Percentiles rank a stretch among this genome's conserved stretches.
Conservation (phyloP, 192 early-diverging fungal species). For the Lunasporangiospora selenospora region DNA sequence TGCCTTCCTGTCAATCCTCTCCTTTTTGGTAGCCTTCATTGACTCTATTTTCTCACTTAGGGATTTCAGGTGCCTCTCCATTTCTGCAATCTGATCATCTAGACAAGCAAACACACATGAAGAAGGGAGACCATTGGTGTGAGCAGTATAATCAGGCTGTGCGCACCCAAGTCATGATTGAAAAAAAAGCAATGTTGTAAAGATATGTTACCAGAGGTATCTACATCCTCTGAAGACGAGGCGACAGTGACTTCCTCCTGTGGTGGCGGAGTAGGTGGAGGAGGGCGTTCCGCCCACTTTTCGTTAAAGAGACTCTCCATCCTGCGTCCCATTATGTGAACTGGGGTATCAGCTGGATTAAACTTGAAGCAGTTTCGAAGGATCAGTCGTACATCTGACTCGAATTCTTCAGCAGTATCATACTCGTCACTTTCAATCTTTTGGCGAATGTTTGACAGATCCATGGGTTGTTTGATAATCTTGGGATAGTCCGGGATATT, state of each 20-base stretch:
- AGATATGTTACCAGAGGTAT: slow-evolving; percentile 35
- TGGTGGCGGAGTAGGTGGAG: slow-evolving; percentile 9
- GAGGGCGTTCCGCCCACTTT: slow-evolving; percentile 62
- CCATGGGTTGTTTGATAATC: slow-evolving; percentile 85
- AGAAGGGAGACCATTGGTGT: too few relatives aligned
- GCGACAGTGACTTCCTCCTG: slow-evolving; percentile 23
- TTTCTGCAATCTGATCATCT: slow-evolving; percentile 48
- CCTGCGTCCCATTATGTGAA: slow-evolving; percentile 68
- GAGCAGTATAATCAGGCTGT: too few relatives aligned
- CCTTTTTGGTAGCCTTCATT: slow-evolving; percentile 49
- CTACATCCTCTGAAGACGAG: slow-evolving; percentile 26
- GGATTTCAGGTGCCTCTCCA: slow-evolving; percentile 44
- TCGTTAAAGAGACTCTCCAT: slow-evolving; percentile 71
- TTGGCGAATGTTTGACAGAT: slow-evolving; percentile 70
- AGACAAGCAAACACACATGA: too few relatives aligned
- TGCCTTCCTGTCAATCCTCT: slow-evolving; percentile 25
- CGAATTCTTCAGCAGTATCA: slow-evolving; percentile 61
- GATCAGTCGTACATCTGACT: slow-evolving; percentile 72
- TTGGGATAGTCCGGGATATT: slow-evolving; percentile 87
- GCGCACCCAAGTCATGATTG: too few relatives aligned
- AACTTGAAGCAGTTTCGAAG: slow-evolving; percentile 81
- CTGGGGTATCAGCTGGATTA: slow-evolving; percentile 63
- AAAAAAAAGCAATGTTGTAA: too few relatives aligned
- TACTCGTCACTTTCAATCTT: slow-evolving; percentile 72
- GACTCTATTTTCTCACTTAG: slow-evolving; percentile 42